Conservation (phyloP, 2,329 filamentous ascomycete species). For the Coniella vitis region DNA sequence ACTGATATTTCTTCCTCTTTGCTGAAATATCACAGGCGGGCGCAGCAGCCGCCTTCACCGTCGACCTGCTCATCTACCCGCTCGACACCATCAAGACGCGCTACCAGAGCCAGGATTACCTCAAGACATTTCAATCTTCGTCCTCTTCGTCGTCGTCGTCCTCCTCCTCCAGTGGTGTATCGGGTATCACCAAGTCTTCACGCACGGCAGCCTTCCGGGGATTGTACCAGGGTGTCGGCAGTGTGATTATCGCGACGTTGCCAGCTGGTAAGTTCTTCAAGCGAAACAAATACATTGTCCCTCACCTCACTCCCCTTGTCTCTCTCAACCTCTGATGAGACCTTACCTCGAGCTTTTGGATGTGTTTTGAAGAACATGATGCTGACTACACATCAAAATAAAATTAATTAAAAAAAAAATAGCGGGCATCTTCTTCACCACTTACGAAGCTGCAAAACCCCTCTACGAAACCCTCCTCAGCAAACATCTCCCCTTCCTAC, state of each 20-base stretch:
- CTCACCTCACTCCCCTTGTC: not conserved
- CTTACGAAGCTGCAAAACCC: constrained; percentile 72
- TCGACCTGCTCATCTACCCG: constrained; percentile 81
- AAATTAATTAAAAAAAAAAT: no score
- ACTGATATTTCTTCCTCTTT: not conserved
- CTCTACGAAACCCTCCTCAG: constrained; percentile 47
- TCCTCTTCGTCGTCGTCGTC: no score
- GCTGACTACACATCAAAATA: no score
- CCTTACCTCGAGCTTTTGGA: no score
- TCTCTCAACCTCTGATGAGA: not conserved
- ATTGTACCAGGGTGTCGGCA: constrained; percentile 81
- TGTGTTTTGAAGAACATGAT: no score
- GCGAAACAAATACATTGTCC: no score
- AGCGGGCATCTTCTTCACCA: constrained; percentile 82
- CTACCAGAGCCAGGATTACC: constrained; percentile 71
- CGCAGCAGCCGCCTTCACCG: constrained; percentile 75
- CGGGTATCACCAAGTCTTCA: constrained; percentile 47
- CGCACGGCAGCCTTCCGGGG: constrained; percentile 52
- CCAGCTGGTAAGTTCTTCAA: constrained; percentile 65
- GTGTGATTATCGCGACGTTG: constrained; percentile 78
- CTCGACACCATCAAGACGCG: constrained; percentile 87
- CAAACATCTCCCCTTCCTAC: constrained; percentile 15
- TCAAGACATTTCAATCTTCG: constrained; percentile 45
- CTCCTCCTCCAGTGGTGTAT: constrained; percentile 24
- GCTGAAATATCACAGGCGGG: constrained; percentile 59